These are phyloP conservation scores for Elsinoe ampelina DNA, from an alignment of 2,329 filamentous ascomycete genomes.

Conservation along the genomic window DNA sequence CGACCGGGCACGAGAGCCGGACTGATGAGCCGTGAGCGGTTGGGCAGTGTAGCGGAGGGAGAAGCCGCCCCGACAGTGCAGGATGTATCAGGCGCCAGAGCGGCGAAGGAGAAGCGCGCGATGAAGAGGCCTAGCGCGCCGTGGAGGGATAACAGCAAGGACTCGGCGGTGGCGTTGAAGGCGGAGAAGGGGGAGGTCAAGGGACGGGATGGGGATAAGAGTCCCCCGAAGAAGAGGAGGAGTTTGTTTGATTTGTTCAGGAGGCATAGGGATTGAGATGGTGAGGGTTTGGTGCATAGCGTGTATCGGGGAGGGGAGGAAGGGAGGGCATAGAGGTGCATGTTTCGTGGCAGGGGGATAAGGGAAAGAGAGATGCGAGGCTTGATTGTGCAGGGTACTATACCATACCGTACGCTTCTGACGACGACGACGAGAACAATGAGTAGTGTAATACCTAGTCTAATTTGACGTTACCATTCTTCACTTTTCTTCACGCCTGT, in stretches of 20 bases:
- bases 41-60: background rate
- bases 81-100: background rate
- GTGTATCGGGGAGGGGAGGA: background rate
- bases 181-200: background rate
- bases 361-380: background rate
- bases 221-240: background rate
- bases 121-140: background rate
- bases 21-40: background rate
- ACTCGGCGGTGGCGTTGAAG: constrained; percentile 2
- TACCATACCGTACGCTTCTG: too few species aligned
- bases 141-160: background rate
- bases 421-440: too few species aligned
- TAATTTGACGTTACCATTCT: too few species aligned
- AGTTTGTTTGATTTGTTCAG: constrained; percentile 12
- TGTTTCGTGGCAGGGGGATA: background rate
- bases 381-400: too few species aligned
- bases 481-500: too few species aligned
- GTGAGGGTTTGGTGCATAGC: background rate
- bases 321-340: background rate
- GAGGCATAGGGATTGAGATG: background rate
- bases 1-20: background rate
- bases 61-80: background rate
- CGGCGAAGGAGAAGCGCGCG: background rate
- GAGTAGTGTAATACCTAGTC: too few species aligned
- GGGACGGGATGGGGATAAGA: background rate